Base-by-base conservation (phyloP, 2,329 filamentous ascomycete genomes). In the Talaromyces albobiverticillius region DNA sequence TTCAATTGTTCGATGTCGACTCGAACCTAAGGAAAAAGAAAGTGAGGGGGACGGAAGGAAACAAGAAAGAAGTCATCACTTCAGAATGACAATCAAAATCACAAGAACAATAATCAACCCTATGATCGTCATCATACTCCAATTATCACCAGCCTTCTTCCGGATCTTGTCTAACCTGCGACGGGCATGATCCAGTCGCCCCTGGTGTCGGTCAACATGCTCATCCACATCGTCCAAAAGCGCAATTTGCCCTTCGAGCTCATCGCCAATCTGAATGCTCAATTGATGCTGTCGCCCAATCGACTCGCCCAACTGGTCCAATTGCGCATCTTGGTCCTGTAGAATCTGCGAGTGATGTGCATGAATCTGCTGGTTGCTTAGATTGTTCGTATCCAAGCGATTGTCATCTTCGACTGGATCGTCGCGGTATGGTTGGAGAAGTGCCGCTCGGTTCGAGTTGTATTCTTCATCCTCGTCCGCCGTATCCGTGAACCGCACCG, bases 221-320 rank as follows among this genome's bases (percentile, higher is more conserved):
- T 82, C 82, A 67, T 97, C 94, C 42, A 95, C 85, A 64, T 96
- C 93, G 69, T 96, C 93, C 26, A 99, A 79, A 78, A 99, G 79
- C 62, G 87, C 81, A 34, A 95, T 88, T 65, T 99, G 94, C 62
- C 85, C 87, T 64, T 97, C 94, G 32, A 99, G 80, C 78, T 99
- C 94, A 69, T 96, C 89, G 26, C 94, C 93, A 65, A 99, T 97
- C 76, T 94, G 90, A 76, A 96, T 95, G 67, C 88, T 92, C 58
- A 99, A 79, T 75, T 97, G 90, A 47, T 95, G 81, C 76, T 97
- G 94, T 36, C 94, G 84, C 3, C 89, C 83, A 62, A 99, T 96
- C 55, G 85, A 90, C 64, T 85, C 83, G n/a, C 92, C 90, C 3
- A 99, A 77, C 9, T 82, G 80, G 69, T 97, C 93, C n/a, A 99